These are phyloP conservation scores for Dimargaris verticillata DNA, from an alignment of 192 early-diverging fungal genomes.

Conservation along the genomic window DNA sequence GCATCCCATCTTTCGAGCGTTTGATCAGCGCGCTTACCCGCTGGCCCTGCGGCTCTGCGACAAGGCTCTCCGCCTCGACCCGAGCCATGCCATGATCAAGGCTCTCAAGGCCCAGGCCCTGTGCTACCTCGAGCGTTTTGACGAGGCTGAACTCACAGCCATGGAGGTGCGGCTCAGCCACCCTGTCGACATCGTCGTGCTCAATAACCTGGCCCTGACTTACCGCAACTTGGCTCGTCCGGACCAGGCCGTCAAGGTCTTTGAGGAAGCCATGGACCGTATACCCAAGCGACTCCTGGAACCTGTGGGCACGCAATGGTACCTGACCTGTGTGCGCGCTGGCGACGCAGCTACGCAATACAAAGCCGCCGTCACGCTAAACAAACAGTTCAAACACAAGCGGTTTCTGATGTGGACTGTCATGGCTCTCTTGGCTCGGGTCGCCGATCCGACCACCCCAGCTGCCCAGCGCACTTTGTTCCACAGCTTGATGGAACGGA, in stretches of 20 bases:
- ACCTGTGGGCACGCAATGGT: conserved; percentile 8
- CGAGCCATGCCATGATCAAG: neutral
- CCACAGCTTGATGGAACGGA: conserved; percentile 59
- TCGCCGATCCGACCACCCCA: conserved; percentile 18
- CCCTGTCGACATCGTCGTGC: conserved; percentile 5
- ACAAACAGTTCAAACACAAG: conserved; percentile 58
- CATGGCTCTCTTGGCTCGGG: conserved; percentile 62
- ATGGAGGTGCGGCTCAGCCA: neutral
- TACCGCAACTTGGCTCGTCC: conserved; percentile 4
- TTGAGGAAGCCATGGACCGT: conserved; percentile 6
- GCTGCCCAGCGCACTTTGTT: conserved; percentile 28
- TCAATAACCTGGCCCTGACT: conserved; percentile 8
- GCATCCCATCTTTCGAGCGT: too few relatives aligned
- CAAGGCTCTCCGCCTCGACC: neutral
- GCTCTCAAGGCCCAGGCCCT: conserved; percentile 10
- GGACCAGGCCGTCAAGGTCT: conserved; percentile 3
- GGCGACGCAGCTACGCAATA: neutral
- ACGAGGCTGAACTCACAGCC: conserved; percentile 3
- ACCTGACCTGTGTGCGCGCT: neutral
- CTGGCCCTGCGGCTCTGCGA: neutral
- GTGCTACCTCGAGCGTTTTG: neutral
- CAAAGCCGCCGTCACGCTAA: conserved; percentile 60
- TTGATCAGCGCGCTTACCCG: neutral
- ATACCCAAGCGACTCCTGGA: neutral
- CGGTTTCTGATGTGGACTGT: conserved; percentile 82